Base-by-base conservation (phyloP, 1,284 basidiomycete species). In the Mycena citricolor region DNA sequence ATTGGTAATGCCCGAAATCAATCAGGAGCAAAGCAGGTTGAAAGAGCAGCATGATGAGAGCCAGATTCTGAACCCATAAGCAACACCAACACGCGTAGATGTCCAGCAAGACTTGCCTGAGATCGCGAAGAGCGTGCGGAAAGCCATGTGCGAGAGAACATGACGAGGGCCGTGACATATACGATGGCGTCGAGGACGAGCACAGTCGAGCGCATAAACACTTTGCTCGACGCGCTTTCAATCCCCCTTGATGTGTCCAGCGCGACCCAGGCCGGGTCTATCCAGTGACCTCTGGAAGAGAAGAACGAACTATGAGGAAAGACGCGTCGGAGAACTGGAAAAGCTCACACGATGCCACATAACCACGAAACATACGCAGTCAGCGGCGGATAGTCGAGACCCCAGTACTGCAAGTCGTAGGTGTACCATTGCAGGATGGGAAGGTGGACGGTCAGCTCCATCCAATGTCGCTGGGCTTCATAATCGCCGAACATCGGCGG, bases 381-480 rank as follows among this genome's bases (percentile, higher is more conserved):
- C 42, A 97, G 61, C 7, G 93, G 93, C 4, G 93, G 93, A 66
- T 97, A 94, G 64, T 94, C 91, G 39, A 97, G 73, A 0, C 90
- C 91, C 93, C 93, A 97, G 57, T 94, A 94, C 38, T 78, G 78
- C 24, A 91, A 70, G 57, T 94, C 90, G 63, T 93, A 90, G 2
- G 68, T 81, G 64, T 95, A 95, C 93, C 93, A 95, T 55, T 84
- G 65, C 8, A 68, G 71, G 20, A 79, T 58, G 0, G 90, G 89
- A 4, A 92, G 68, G 58, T 92, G 85, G 23, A 80, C 66, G 1
- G 90, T 91, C 32, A 95, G 64, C 56, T 94, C 90, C 81, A 94
- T 90, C 93, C 92, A 95, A 64, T 95, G 92, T 39, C 93, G 74
- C 59, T 95, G 93, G 0, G 93, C 93, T 64, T 97, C 93, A 56